Conservation (phyloP, 1,139 yeast species). For the Saccharomyces hybrid region DNA sequence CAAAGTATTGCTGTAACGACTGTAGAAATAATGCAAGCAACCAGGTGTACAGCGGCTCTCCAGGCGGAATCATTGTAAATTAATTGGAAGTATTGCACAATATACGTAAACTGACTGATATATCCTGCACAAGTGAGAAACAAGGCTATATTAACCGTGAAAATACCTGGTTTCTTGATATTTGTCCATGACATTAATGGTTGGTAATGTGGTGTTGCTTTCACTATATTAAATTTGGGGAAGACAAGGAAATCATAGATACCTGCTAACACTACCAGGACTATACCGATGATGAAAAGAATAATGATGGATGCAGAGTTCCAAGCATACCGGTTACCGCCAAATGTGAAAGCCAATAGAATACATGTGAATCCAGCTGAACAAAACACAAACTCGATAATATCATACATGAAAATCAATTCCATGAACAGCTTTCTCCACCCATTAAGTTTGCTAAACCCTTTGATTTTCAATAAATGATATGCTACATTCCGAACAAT, state of each 20-base stretch:
- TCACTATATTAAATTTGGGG: slow-evolving; percentile 10
- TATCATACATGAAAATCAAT: slow-evolving; percentile 36
- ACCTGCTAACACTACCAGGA: slow-evolving; percentile 35
- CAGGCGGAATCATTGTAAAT: slow-evolving; percentile 34
- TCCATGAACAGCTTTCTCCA: slow-evolving; percentile 8
- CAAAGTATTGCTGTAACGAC: slow-evolving; percentile 41
- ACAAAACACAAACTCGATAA: slow-evolving; percentile 40
- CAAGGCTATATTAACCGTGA: slow-evolving; percentile 16
- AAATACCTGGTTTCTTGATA: slow-evolving; percentile 14
- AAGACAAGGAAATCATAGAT: slow-evolving; percentile 30
- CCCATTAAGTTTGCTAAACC: slow-evolving; percentile 3
- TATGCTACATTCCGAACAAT: not conserved
- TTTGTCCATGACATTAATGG: slow-evolving; percentile 21
- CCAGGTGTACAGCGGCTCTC: slow-evolving; percentile 50
- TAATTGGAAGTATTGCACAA: slow-evolving; percentile 25
- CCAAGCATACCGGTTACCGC: slow-evolving; percentile 45
- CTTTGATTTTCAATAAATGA: not conserved
- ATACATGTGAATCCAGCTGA: slow-evolving; percentile 39
- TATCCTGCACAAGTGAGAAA: slow-evolving; percentile 16
- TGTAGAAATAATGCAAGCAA: slow-evolving; percentile 49
- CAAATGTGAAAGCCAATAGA: slow-evolving; percentile 46
- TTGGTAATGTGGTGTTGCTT: slow-evolving; percentile 9
- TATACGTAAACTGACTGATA: slow-evolving; percentile 14
- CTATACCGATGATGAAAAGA: slow-evolving; percentile 50
- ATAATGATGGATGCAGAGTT: slow-evolving; percentile 48